Evolutionary conservation across 257 asterid genomes (phyloP), one percentile per base, ranked within the genome.

Genomic region (Parsonsia alboflavescens): DNA sequence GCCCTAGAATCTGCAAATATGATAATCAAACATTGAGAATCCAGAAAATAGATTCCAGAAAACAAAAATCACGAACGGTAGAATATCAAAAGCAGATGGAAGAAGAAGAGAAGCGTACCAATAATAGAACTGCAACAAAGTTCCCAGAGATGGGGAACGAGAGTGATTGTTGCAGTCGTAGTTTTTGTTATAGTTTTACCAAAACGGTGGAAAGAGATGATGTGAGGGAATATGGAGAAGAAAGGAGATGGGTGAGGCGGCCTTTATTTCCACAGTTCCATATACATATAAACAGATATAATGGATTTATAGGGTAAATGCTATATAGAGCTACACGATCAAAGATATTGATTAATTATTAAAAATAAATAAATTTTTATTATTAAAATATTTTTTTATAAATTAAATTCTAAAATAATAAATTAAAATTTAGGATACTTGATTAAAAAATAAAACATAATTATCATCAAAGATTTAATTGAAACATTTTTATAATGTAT

Each of bases 91-190:
- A 61, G 1, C 36, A 36, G 26, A 19, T 5, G 19, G 50, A 41
- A 65, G 50, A 65, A 65, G 2, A 21, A 54, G 11, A 65, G 26
- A 65, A 39, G 28, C 70, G 7, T 19, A 65, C 48, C 70, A 13
- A 4, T 39, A 30, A 30, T 39, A 28, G 70, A 65, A 65, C 28
- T 17, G 70, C 30, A 17, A 17, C 26, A 36, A 7, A 65, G 70
- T 65, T 65, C 70, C 49, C 49, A 39, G 44, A 16, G 50, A 65
- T 17, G 30, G 70, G 70, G 70, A 39, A 65, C 45, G 24, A 13
- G 5, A 39, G 8, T 36, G 70, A 39, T 65, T 65, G 45, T 15
- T 64, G 48, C 69, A 64, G 69, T 17, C 1, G 46, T 64, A 64
- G 22, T 62, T 21, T 19, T 54, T 54, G 28, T 22, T 54, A 7